Base-by-base conservation (phyloP, 2,329 filamentous ascomycete species). In the Cyphellophora attinorum region DNA sequence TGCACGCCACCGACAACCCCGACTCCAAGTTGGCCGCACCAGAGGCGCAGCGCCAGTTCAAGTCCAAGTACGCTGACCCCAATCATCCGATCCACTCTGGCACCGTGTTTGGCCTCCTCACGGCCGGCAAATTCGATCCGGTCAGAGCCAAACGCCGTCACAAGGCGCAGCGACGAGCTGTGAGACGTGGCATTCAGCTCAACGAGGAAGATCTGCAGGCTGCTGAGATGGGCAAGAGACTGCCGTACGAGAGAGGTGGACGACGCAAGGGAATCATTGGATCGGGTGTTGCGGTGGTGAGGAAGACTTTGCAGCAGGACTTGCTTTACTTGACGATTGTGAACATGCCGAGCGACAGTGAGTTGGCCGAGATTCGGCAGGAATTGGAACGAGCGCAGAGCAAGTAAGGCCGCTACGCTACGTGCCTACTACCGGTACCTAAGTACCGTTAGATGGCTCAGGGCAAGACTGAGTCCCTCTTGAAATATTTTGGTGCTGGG, bases 11-110 rank as follows among this genome's bases (percentile, higher is more conserved):
- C 15, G 51, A 63, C 34, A 63, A 69, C 35, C 65, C 64, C 0
- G 55, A 54, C 27, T 61, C 57, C 11, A 43, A 50, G 2, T 47
- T 70, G 2, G 49, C 55, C 18, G 51, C 47, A 52, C 40, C 47
- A 12, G 35, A 40, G 13, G 34, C 42, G 41, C 41, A 42, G 48
- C 51, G 39, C 47, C 49, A 54, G 14, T 71, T 72, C 42, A 52
- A 55, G 1, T 69, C 64, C 4, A 57, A 65, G 14, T 70, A 65
- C 43, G 60, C 62, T 5, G 68, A 75, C 40, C 69, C 70, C 1
- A 67, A 61, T 39, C 63, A 72, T 41, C 59, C 68, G 1, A 65
- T 62, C 19, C 68, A 63, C 42, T 67, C 58, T 17, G 69, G 70
- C 2, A 61, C 59, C 5, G 49, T 70, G 6, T 45, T 70, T 3